phyloP scores from a whole-genome alignment of 2,329 filamentous ascomycete genomes.

The Eutypella sp. region DNA sequence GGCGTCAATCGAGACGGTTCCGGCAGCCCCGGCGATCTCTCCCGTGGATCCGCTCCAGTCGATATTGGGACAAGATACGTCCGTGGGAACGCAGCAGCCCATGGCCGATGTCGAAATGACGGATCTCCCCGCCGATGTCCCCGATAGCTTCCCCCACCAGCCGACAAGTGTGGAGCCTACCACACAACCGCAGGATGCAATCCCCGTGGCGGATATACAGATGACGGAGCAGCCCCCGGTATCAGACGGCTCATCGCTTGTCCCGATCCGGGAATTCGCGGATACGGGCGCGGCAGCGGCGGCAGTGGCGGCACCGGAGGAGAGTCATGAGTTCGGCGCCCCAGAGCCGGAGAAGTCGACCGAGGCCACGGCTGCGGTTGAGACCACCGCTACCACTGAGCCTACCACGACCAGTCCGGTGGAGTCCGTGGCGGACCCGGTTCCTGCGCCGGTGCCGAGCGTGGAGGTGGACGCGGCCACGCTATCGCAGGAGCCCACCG shows the following conservation, averaged over 20 bases:
- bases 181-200: neutral
- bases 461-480: neutral
- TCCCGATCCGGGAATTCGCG: neutral
- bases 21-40: too few relatives aligned
- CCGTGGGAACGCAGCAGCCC: constrained; percentile 1
- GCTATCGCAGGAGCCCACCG: neutral
- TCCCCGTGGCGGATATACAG: neutral
- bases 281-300: neutral
- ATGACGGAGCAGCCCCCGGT: neutral
- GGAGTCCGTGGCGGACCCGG: neutral
- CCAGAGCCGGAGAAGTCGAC: neutral
- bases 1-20: neutral
- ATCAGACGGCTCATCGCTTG: neutral
- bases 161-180: neutral
- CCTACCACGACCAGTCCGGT: neutral
- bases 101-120: constrained; percentile 10
- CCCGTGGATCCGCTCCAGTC: neutral
- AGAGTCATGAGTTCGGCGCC: neutral
- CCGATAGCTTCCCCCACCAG: neutral
- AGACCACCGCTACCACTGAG: neutral
- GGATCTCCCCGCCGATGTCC: constrained; percentile 4
- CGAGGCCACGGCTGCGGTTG: neutral
- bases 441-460: neutral
- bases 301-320: neutral
- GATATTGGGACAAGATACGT: neutral